Base-by-base conservation (phyloP, 805 yeast genomes). In the Pichia californica region DNA sequence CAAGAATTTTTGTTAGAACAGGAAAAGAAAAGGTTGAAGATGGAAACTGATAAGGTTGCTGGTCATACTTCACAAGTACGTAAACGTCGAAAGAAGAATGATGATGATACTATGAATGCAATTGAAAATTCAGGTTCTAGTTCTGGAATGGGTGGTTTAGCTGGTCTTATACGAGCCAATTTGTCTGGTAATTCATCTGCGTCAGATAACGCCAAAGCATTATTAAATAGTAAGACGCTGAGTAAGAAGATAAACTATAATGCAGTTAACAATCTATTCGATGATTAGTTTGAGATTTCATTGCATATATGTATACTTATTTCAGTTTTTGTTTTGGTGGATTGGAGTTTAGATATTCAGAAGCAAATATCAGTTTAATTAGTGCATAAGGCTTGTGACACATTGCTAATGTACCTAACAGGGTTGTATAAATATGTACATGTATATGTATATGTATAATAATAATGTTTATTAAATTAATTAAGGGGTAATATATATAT, bases 221-320 rank as follows among this genome's bases (percentile, higher is more conserved):
- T 88, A 84, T 59, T 91, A 31, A 76, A 77, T 51, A 83, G 81
- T 62, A 81, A 86, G 56, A 71, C 84, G 7, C 80, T 83, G 51
- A 86, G 96, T 23, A 84, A 82, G 65, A 93, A 93, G 69, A 84
- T 93, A 62, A 93, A 93, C 62, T 93, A 93, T 61, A 80, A 75
- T 38, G 88, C 91, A 5, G 76, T 91, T 42, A 81, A 80, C 49
- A 77, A 72, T 47, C 59, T 75, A 50, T 73, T 65, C 36, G 61
- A 58, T 31, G 63, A 60, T 47, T 46, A 39, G 33, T n/a, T n/a
- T n/a, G n/a, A n/a, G n/a, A n/a, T n/a, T n/a, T n/a, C n/a, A n/a
- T n/a, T n/a, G n/a, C n/a, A n/a, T n/a, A n/a, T n/a, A n/a, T n/a
- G n/a, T n/a, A n/a, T 2, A 7, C 25, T 23, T 23, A 7, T 23